A percentile compares a stretch with the other conserved stretches of the same genome.
These are phyloP conservation scores for Myxozyma vanderwaltii DNA, from an alignment of 805 yeast species.

Conservation along the genomic window DNA sequence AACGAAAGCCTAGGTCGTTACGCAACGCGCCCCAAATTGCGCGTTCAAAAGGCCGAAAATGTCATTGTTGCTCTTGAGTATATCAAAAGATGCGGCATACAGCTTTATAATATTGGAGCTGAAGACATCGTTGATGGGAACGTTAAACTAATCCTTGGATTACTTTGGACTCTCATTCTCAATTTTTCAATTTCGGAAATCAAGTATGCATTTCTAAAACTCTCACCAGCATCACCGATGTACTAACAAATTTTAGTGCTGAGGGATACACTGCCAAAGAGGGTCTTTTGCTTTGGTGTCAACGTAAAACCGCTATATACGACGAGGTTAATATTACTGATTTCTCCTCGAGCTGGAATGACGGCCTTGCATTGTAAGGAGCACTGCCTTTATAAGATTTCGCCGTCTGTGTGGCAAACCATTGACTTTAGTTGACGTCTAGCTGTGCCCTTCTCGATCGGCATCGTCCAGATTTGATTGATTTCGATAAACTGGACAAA, in stretches of 20 bases:
- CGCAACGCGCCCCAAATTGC: slow-evolving; percentile 40
- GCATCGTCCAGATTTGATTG: slow-evolving; percentile 48
- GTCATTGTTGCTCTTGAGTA: slow-evolving; percentile 44
- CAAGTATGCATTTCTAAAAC: slow-evolving; percentile 23
- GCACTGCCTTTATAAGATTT: not conserved
- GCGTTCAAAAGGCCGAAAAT: slow-evolving; percentile 47
- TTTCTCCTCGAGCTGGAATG: slow-evolving; percentile 59
- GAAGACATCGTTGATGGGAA: slow-evolving; percentile 94
- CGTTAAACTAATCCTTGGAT: slow-evolving; percentile 86
- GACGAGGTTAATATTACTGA: slow-evolving; percentile 48
- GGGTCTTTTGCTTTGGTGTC: slow-evolving; percentile 57
- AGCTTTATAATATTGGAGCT: slow-evolving; percentile 49
- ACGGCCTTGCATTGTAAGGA: slow-evolving; percentile 49
- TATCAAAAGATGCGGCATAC: slow-evolving; percentile 44
- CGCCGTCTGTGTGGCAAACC: not conserved
- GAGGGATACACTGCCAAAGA: slow-evolving; percentile 49
- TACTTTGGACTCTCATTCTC: slow-evolving; percentile 66
- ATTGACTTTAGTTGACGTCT: not conserved
- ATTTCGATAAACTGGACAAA: slow-evolving; percentile 41
- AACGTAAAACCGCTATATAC: slow-evolving; percentile 47
- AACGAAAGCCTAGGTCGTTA: slow-evolving; percentile 44
- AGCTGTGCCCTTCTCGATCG: slow-evolving; percentile 49
- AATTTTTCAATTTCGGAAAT: slow-evolving; percentile 46
- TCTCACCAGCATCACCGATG: not conserved
- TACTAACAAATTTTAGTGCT: slow-evolving; percentile 32